Evolutionary conservation across 768 basidiomycete species (phyloP), one percentile per base, ranked within the genome.

Genomic region (Lentinula lateritia): DNA sequence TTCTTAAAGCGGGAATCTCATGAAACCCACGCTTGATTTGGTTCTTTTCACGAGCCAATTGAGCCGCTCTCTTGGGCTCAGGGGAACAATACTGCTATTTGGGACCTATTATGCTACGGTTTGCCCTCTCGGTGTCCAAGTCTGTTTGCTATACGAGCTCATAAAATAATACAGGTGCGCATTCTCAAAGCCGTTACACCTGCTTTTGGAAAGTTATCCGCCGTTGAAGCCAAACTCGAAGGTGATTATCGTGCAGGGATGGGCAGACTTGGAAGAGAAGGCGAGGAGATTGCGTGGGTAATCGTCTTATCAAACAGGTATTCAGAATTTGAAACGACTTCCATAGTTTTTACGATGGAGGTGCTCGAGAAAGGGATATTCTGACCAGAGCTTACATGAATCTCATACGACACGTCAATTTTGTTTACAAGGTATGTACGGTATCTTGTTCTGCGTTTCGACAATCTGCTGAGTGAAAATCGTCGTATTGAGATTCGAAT

Each of bases 201-300:
- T 0, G 90, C 95, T 0, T 98, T 98, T 73, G 96, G 95, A 0
- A 83, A 87, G 38, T 79, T 98, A 13, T 93, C 95, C 0, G 91
- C 92, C 0, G 83, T 90, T 3, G 94, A 97, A 70, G 93, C 94
- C 0, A 83, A 87, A 35, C 74, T 98, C 36, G 84, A 98, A 67
- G 96, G 96, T 12, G 96, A 97, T 66, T 98, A 95, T 68, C 79
- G 96, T 20, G 84, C 87, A 0, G 95, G 93, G 0, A 88, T 98
- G 68, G 87, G 89, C 0, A 74, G 96, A 35, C 83, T 98, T 6
- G 93, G 90, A 0, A 76, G 94, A 62, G 95, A 98, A 67, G 85
- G 88, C 20, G 96, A 98, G 70, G 95, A 98, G 71, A 82, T 98
- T 39, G 96, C 96, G 86, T 89, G 64, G 69, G 91, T 82, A 5